These are phyloP conservation scores for Metschnikowia kunwiensis DNA, from an alignment of 805 yeast species.

Conservation along the genomic window DNA sequence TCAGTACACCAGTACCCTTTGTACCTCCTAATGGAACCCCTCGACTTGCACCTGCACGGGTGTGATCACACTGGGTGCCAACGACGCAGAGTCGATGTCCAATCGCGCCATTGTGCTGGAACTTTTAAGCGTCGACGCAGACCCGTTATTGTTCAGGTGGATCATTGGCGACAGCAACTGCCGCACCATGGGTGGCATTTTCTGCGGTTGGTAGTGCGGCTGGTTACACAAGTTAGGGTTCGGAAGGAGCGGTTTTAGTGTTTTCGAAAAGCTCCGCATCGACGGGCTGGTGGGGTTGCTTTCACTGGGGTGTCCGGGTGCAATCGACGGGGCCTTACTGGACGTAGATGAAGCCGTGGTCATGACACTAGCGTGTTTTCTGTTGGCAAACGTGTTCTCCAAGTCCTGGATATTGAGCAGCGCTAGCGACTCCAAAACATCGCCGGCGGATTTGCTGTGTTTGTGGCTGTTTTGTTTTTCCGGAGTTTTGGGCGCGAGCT, in stretches of 20 bases:
- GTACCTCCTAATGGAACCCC: slow-evolving; percentile 16
- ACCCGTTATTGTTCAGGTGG: slow-evolving; percentile 19
- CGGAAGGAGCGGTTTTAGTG: slow-evolving; percentile 18
- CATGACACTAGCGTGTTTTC: slow-evolving; percentile 19
- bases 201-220: slow-evolving; percentile 11
- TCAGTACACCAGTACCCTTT: no score
- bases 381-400: slow-evolving; percentile 13
- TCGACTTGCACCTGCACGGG: slow-evolving; percentile 37
- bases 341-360: slow-evolving; percentile 20
- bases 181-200: slow-evolving; percentile 14
- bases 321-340: slow-evolving; percentile 7
- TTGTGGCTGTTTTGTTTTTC: slow-evolving; percentile 4
- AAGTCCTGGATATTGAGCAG: slow-evolving; percentile 17
- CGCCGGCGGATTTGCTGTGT: slow-evolving; percentile 16
- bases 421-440: slow-evolving; percentile 15
- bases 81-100: slow-evolving; percentile 28
- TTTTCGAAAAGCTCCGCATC: slow-evolving; percentile 14
- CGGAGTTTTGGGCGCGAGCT: slow-evolving; percentile 4
- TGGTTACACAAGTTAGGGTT: slow-evolving; percentile 20
- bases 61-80: slow-evolving; percentile 38
- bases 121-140: slow-evolving; percentile 27
- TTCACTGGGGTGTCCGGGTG: slow-evolving; percentile 6
- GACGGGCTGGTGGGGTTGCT: slow-evolving; percentile 19
- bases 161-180: slow-evolving; percentile 18
- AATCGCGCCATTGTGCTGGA: slow-evolving; percentile 32